Evolutionary conservation across 2,329 filamentous ascomycete genomes (phyloP).

Genomic region (Grosmannia serpens): DNA sequence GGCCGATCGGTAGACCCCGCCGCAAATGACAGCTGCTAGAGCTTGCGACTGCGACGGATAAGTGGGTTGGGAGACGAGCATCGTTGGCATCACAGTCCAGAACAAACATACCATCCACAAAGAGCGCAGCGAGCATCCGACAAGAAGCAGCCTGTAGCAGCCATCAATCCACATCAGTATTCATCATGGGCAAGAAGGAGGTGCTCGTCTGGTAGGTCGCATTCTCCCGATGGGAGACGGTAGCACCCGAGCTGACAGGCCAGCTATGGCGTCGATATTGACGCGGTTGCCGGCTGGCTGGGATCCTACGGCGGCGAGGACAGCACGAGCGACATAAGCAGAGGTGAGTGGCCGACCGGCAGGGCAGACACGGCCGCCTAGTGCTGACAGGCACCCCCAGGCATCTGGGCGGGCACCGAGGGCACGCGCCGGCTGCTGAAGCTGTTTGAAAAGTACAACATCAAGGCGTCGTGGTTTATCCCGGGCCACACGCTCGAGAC

Average conservation of each 20-base stretch:
- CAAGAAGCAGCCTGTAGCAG: background rate
- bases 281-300: constrained; percentile 67
- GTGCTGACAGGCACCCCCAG: background rate
- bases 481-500: constrained; percentile 37
- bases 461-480: constrained; percentile 50
- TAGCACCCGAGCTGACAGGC: constrained; percentile 5
- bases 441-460: constrained; percentile 59
- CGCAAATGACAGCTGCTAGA: background rate
- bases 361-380: background rate
- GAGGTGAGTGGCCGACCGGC: constrained; percentile 32
- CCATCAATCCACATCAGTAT: background rate
- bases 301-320: constrained; percentile 66
- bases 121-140: background rate
- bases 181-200: background rate
- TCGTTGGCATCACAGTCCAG: no score
- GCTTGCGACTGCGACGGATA: background rate
- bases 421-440: constrained; percentile 56
- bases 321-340: constrained; percentile 58
- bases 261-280: constrained; percentile 61
- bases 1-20: no score
- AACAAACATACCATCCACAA: no score
- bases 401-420: constrained; percentile 55
- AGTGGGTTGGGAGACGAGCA: background rate
- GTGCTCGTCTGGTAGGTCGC: background rate
- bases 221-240: background rate